A percentile compares a stretch with the other conserved stretches of the same genome.
Evolutionary conservation across 2,329 filamentous ascomycete genomes (phyloP).

Genomic region (Claviceps cyperi): DNA sequence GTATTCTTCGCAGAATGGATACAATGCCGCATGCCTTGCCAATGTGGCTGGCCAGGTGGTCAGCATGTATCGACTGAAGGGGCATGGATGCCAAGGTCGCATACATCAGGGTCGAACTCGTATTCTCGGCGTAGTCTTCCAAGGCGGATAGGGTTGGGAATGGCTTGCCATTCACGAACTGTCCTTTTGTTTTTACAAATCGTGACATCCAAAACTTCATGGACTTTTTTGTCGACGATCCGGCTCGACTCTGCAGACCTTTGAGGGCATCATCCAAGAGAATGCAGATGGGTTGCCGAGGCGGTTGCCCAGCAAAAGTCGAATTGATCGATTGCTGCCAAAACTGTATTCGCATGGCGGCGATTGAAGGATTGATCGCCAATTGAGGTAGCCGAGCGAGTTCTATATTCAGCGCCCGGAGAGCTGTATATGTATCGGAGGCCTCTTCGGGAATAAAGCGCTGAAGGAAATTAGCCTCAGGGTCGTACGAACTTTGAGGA

Average conservation of each 20-base stretch:
- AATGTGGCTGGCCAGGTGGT: constrained; percentile 88
- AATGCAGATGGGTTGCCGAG: constrained; percentile 82
- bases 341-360: constrained; percentile 82
- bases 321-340: constrained; percentile 77
- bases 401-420: constrained; percentile 87
- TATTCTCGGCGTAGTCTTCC: constrained; percentile 86
- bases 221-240: constrained; percentile 28
- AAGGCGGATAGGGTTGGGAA: constrained; percentile 59
- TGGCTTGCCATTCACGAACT: constrained; percentile 69
- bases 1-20: constrained; percentile 73
- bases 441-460: constrained; percentile 66
- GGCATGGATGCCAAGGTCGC: constrained; percentile 68
- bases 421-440: constrained; percentile 73
- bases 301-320: constrained; percentile 62
- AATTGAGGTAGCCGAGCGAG: constrained; percentile 80
- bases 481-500: constrained; percentile 60
- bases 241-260: constrained; percentile 36
- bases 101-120: constrained; percentile 87
- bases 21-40: constrained; percentile 87
- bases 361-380: constrained; percentile 76
- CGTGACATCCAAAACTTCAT: constrained; percentile 63
- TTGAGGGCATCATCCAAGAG: constrained; percentile 61
- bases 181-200: constrained; percentile 67
- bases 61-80: constrained; percentile 67
- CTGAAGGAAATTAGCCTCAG: constrained; percentile 73